Evolutionary conservation across 2,329 filamentous ascomycete genomes (phyloP).

Genomic region (Podosphaera aphanis): DNA sequence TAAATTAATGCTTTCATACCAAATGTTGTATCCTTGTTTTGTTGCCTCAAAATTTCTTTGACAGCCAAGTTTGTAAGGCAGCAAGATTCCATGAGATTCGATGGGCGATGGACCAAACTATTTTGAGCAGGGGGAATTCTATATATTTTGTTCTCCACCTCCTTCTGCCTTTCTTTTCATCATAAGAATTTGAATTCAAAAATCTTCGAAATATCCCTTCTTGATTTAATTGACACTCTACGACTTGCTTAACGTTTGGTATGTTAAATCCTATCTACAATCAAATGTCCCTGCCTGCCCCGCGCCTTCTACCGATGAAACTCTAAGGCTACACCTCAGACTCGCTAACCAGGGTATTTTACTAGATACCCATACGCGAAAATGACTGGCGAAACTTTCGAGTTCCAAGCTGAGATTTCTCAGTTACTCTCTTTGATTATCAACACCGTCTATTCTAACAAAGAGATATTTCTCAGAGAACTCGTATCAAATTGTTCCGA

Average conservation of each 20-base stretch:
- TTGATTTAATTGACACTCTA: too few relatives aligned
- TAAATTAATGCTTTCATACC: too few relatives aligned
- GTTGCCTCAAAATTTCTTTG: background rate
- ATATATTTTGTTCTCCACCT: background rate
- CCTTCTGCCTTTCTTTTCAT: background rate
- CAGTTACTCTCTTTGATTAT: conserved; percentile 99
- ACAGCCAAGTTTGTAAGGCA: background rate
- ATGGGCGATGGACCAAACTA: background rate
- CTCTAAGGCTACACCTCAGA: background rate
- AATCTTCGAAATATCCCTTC: too few relatives aligned
- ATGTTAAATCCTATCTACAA: too few relatives aligned
- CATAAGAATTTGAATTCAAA: background rate
- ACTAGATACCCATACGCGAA: conserved; percentile 21
- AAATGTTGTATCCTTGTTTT: background rate
- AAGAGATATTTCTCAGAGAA: conserved; percentile 99
- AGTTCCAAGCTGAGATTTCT: conserved; percentile 99
- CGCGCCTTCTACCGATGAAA: background rate
- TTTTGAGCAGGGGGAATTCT: background rate
- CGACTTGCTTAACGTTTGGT: too few relatives aligned
- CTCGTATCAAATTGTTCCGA: conserved; percentile 96
- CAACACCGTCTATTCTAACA: conserved; percentile 99
- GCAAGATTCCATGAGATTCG: conserved; percentile 1
- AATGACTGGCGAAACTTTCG: conserved; percentile 85
- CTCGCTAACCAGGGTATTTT: background rate
- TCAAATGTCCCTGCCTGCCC: background rate